Evolutionary conservation across 2,329 filamentous ascomycete genomes (phyloP).

Genomic region (Curvularia lunata): DNA sequence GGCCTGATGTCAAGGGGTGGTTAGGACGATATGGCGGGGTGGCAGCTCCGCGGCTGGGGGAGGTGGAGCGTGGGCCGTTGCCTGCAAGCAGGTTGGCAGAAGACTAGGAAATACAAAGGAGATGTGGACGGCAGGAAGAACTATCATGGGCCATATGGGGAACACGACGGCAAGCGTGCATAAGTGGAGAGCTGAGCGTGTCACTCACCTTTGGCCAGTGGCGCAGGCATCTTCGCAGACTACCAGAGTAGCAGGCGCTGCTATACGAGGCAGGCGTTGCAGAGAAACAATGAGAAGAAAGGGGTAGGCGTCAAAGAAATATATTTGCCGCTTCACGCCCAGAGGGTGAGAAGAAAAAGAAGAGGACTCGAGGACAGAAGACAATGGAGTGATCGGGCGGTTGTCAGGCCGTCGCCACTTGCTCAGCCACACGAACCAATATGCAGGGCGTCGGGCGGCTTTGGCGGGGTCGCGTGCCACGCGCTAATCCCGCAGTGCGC

Average conservation of each 20-base stretch:
- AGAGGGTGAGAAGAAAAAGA: constrained; percentile 3
- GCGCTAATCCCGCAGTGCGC: constrained; percentile 7
- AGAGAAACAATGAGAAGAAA: neutral
- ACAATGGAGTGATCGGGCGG: constrained; percentile 1
- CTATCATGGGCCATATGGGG: constrained; percentile 8
- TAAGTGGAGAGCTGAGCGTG: constrained; percentile 24
- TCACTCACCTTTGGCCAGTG: constrained; percentile 50
- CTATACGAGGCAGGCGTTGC: neutral
- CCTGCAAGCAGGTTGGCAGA: constrained; percentile 45
- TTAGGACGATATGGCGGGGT: constrained; percentile 33
- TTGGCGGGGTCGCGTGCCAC: constrained; percentile 14
- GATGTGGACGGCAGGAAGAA: neutral
- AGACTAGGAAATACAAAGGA: constrained; percentile 1
- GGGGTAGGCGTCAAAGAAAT: neutral
- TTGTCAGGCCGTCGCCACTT: constrained; percentile 12
- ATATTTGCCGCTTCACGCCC: neutral
- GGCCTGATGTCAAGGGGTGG: constrained; percentile 54
- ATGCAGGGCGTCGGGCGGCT: constrained; percentile 14
- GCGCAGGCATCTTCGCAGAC: constrained; percentile 45
- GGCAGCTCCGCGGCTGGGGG: constrained; percentile 12
- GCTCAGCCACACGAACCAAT: constrained; percentile 12
- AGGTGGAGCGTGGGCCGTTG: constrained; percentile 29
- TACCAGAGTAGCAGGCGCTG: neutral
- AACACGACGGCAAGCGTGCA: constrained; percentile 34
- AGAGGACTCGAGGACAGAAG: constrained; percentile 4